Evolutionary conservation across 225 moss, liverwort and hornwort species (phyloP).

Genomic region (Physcomitrellopsis africana): DNA sequence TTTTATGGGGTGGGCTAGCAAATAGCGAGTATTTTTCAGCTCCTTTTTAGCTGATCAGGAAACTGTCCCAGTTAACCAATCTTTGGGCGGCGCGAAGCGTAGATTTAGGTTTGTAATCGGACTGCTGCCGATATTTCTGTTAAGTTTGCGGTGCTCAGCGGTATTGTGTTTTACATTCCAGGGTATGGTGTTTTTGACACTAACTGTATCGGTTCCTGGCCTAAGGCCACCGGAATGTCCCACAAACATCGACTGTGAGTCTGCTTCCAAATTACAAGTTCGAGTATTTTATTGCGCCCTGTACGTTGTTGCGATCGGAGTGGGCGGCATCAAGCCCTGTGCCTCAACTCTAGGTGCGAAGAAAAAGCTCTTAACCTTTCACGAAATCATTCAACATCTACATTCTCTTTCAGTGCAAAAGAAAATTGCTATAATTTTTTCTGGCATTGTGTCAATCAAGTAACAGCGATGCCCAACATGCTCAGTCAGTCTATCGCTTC

Average conservation of each 20-base stretch:
- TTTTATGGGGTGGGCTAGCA: too few relatives aligned
- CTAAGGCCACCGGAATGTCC: conserved; percentile 52
- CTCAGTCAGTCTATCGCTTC: too few relatives aligned
- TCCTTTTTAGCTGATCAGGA: too few relatives aligned
- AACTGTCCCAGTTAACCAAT: too few relatives aligned
- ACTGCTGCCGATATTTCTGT: not conserved
- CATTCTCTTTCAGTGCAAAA: not conserved
- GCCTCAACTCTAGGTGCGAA: conserved; percentile 55
- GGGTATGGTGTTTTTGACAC: conserved; percentile 51
- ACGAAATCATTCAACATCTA: not conserved
- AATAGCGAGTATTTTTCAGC: too few relatives aligned
- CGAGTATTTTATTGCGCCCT: conserved; percentile 51
- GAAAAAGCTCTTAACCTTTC: not conserved
- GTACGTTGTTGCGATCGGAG: conserved; percentile 63
- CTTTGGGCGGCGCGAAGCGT: not conserved
- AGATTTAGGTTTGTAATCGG: not conserved
- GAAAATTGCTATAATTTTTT: not conserved
- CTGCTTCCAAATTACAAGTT: conserved; percentile 51
- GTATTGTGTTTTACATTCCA: conserved; percentile 8
- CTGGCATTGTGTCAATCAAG: not conserved
- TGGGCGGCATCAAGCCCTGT: conserved; percentile 56
- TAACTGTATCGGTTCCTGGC: conserved; percentile 46
- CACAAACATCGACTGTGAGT: conserved; percentile 36
- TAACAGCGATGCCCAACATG: conserved; percentile 1
- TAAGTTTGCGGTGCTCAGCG: not conserved